Percentiles rank a stretch among this genome's conserved stretches.
phyloP scores from a whole-genome alignment of 2,329 filamentous ascomycete species.

The Huntiella abstrusa region DNA sequence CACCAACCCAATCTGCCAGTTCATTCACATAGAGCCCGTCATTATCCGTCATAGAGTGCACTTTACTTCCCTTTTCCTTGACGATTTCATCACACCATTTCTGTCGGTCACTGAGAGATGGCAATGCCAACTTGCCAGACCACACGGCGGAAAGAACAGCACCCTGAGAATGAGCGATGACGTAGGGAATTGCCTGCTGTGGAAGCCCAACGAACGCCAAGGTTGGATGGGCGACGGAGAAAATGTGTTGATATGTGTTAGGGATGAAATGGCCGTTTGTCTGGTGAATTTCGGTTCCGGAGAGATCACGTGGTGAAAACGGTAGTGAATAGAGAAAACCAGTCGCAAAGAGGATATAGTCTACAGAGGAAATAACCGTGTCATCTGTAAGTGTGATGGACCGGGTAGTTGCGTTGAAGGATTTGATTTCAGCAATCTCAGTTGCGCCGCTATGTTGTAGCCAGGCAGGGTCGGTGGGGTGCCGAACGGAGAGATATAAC shows the following conservation, averaged over 20 bases:
- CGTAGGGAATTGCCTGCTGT: constrained; percentile 77
- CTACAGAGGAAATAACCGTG: constrained; percentile 44
- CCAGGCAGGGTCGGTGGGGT: constrained; percentile 26
- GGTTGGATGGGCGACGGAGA: constrained; percentile 58
- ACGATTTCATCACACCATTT: constrained; percentile 48
- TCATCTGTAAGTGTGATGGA: constrained; percentile 51
- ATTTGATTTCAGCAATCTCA: constrained; percentile 39
- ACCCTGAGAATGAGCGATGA: constrained; percentile 58
- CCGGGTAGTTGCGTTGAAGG: constrained; percentile 32
- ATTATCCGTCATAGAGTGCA: constrained; percentile 34
- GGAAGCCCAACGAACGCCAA: constrained; percentile 59
- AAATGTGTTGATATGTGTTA: constrained; percentile 61
- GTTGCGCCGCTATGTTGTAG: constrained; percentile 27
- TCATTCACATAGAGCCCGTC: constrained; percentile 55
- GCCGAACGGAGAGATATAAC: constrained; percentile 45
- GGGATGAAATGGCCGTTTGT: constrained; percentile 51
- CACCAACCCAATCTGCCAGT: constrained; percentile 41
- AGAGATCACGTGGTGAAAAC: constrained; percentile 34
- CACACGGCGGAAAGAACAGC: constrained; percentile 62
- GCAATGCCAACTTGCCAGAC: constrained; percentile 49
- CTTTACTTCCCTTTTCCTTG: constrained; percentile 22
- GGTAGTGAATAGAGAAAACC: constrained; percentile 77
- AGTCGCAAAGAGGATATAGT: constrained; percentile 70
- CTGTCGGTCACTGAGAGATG: constrained; percentile 43
- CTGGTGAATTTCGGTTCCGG: constrained; percentile 30